Conservation (phyloP, 441 rosid species). For the Dalechampia spathulata region DNA sequence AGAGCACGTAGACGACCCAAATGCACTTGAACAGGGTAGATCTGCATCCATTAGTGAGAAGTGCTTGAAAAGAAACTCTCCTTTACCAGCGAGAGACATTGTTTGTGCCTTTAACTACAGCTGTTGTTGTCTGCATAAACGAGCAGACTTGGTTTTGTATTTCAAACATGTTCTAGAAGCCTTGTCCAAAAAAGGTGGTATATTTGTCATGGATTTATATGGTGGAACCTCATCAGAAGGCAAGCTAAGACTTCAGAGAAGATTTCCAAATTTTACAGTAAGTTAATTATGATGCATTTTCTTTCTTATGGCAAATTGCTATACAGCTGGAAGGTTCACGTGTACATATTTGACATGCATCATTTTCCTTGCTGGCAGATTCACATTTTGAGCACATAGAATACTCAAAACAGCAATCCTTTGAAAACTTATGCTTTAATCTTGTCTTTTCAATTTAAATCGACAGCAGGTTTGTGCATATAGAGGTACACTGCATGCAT, state of each 20-base stretch:
- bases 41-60: slow-evolving; percentile 15
- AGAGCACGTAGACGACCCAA: slow-evolving; percentile 16
- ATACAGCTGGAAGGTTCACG: not conserved
- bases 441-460: not conserved
- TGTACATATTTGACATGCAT: not conserved
- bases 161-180: slow-evolving; percentile 56
- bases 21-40: slow-evolving; percentile 22
- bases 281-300: not conserved
- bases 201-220: slow-evolving; percentile 59
- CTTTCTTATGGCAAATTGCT: too few relatives aligned
- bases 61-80: slow-evolving; percentile 20
- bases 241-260: slow-evolving; percentile 67
- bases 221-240: slow-evolving; percentile 84
- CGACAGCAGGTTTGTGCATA: not conserved
- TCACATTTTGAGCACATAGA: not conserved
- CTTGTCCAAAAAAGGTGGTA: slow-evolving; percentile 65
- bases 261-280: slow-evolving; percentile 73
- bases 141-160: slow-evolving; percentile 59
- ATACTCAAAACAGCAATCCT: not conserved
- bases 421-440: not conserved
- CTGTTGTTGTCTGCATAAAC: slow-evolving; percentile 79
- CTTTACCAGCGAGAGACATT: slow-evolving; percentile 60
- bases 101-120: slow-evolving; percentile 91
- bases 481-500: too few relatives aligned
- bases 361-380: not conserved